phyloP scores from a whole-genome alignment of 164 flowering plant genomes.

The Platanus orientalis region DNA sequence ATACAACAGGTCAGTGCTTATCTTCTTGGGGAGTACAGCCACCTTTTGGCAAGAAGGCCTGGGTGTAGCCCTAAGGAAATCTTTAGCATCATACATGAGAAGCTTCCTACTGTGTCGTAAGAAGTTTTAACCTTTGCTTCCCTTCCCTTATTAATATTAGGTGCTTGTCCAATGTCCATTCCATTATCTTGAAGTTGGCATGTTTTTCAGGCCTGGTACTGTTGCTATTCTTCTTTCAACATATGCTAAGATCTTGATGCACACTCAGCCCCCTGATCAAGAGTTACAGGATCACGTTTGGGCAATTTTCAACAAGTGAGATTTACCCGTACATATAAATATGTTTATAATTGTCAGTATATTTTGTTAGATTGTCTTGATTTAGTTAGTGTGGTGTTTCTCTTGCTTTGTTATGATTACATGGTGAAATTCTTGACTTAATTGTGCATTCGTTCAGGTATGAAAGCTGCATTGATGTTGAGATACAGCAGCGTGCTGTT shows the following conservation, averaged over 20 bases:
- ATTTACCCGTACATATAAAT: background rate
- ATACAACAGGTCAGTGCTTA: slow-evolving; percentile 84
- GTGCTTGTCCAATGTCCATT: slow-evolving; percentile 1
- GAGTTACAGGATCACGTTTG: slow-evolving; percentile 85
- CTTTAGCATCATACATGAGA: slow-evolving; percentile 79
- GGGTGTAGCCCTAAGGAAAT: slow-evolving; percentile 98
- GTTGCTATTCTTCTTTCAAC: slow-evolving; percentile 91
- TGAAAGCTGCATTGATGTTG: slow-evolving; percentile 95
- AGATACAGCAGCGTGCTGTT: slow-evolving; percentile 96
- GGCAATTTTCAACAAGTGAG: slow-evolving; percentile 89
- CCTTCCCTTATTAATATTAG: background rate
- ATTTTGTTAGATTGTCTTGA: background rate
- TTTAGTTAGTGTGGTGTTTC: background rate
- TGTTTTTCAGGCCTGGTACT: slow-evolving; percentile 61
- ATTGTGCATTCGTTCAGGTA: slow-evolving; percentile 41
- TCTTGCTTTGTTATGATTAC: background rate
- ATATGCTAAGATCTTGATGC: slow-evolving; percentile 97
- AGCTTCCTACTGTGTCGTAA: slow-evolving; percentile 97
- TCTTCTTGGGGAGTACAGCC: slow-evolving; percentile 94
- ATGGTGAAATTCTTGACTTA: background rate
- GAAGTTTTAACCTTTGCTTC: slow-evolving; percentile 19
- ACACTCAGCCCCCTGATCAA: slow-evolving; percentile 83
- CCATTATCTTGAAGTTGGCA: background rate
- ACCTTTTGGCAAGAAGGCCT: slow-evolving; percentile 85
- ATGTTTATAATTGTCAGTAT: background rate